Base-by-base conservation (phyloP, 2,329 filamentous ascomycete species). In the Arthrobotrys megalospora region DNA sequence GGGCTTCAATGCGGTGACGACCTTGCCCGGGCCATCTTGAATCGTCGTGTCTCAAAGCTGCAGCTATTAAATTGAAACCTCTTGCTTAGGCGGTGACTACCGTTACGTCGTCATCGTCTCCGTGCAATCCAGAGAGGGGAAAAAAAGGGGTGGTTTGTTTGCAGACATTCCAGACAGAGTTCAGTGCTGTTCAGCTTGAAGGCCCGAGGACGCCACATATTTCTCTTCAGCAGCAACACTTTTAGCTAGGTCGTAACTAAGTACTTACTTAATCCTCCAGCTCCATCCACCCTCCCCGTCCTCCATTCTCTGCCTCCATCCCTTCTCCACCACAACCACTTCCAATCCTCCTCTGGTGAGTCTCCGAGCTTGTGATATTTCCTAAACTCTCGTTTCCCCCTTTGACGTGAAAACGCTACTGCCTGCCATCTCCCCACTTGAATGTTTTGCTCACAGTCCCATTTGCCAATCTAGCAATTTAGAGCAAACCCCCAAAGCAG, bases 121-220 rank as follows among this genome's bases (percentile, higher is more conserved):
- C 36, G 24, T 19, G 38, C 34, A 21, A 14, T 14, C 28, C 52
- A 38, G 36, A 7, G 28, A 21, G 14, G 7, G 14, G 7, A 43
- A 60, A 60, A 60, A 60, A 60, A 43, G 19, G 55, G 55, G 55
- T 14, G 28, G 14, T 24, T 60, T 11, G 14, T n/a, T 8, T 50
- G 19, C 24, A 28, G 2, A 28, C 24, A 28, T 28, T 2, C 24
- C 24, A 28, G 24, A 28, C 21, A 45, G 41, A n/a, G 11, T 45
- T 14, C 11, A 45, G 45, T 48, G 21, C 45, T 5, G 50, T 60
- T 60, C 55, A 60, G 55, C 34, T 60, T 24, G 55, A 60, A 60
- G 50, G 28, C 43, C 34, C 16, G 52, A 53, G 53, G 67, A 71
- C 67, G 67, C 67, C 67, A 71, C 67, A 71, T 71, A 71, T 71